Percentiles rank a stretch among this genome's conserved stretches.
Evolutionary conservation across 371 early-diverging fungal species (phyloP).

Genomic region (Saksenaea oblongispora): DNA sequence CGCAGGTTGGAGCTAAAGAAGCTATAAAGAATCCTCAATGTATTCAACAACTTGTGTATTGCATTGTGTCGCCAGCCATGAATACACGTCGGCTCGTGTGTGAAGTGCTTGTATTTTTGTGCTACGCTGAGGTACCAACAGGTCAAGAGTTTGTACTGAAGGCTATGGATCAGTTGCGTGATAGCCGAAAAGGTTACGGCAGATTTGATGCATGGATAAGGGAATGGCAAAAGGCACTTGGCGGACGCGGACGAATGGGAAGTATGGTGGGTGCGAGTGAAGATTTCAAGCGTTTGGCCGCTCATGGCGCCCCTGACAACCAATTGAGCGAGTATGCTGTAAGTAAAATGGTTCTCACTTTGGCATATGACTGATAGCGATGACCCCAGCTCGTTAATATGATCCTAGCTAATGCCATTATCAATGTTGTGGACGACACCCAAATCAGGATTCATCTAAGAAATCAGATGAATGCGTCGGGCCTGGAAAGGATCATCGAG

Average conservation of each 20-base stretch:
- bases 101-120: conserved; percentile 81
- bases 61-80: conserved; percentile 74
- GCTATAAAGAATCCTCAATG: conserved; percentile 71
- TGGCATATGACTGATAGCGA: neutral
- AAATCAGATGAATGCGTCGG: conserved; percentile 77
- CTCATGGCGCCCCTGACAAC: conserved; percentile 62
- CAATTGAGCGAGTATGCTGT: conserved; percentile 78
- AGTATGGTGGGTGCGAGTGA: conserved; percentile 81
- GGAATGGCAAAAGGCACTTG: conserved; percentile 69
- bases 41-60: conserved; percentile 73
- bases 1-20: conserved; percentile 77
- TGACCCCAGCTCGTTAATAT: conserved; percentile 65
- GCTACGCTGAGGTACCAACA: conserved; percentile 73
- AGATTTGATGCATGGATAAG: conserved; percentile 85
- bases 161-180: conserved; percentile 64
- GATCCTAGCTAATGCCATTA: conserved; percentile 81
- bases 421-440: conserved; percentile 79
- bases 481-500: conserved; percentile 71
- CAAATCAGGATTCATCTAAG: conserved; percentile 78
- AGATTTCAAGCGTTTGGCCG: conserved; percentile 67
- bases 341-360: conserved; percentile 11
- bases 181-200: conserved; percentile 56
- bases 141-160: conserved; percentile 78
- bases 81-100: conserved; percentile 75
- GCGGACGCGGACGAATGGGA: conserved; percentile 85